Evolutionary conservation across 495 filamentous ascomycete genomes (phyloP).

Genomic region (Hypoxylon intermedium): DNA sequence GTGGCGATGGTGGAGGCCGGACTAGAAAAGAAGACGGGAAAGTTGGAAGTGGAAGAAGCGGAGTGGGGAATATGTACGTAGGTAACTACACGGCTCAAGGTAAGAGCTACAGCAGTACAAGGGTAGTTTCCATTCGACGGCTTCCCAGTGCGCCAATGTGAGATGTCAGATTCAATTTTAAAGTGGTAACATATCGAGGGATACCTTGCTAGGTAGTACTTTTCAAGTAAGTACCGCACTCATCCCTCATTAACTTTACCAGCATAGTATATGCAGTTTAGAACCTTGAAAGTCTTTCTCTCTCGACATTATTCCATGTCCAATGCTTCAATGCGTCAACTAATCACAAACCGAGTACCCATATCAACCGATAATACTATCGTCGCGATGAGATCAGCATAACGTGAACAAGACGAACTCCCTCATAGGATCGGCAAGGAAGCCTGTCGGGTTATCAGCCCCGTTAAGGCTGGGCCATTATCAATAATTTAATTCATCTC

Average conservation of each 20-base stretch:
- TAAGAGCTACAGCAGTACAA: too few species aligned
- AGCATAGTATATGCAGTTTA: too few species aligned
- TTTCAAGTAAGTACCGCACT: too few species aligned
- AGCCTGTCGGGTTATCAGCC: slow-evolving; percentile 7
- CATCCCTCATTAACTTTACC: too few species aligned
- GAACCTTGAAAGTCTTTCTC: neutral
- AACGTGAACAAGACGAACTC: neutral
- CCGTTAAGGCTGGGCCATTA: slow-evolving; percentile 17
- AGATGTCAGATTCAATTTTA: neutral
- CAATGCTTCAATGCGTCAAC: neutral
- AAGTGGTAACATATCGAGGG: too few species aligned
- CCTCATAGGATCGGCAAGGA: neutral
- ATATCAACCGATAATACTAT: neutral
- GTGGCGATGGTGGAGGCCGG: too few species aligned
- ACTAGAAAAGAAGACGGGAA: too few species aligned
- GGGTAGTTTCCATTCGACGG: too few species aligned
- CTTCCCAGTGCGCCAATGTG: neutral
- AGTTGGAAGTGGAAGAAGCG: too few species aligned
- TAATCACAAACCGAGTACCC: neutral
- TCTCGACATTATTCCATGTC: neutral
- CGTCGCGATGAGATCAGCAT: slow-evolving; percentile 14
- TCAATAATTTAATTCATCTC: slow-evolving; percentile 22
- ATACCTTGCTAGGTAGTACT: too few species aligned
- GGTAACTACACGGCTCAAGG: too few species aligned
- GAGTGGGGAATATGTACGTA: too few species aligned